A percentile compares a stretch with the other conserved stretches of the same genome.
phyloP scores from a whole-genome alignment of 2,329 filamentous ascomycete genomes.

The Colletotrichum truncatum region DNA sequence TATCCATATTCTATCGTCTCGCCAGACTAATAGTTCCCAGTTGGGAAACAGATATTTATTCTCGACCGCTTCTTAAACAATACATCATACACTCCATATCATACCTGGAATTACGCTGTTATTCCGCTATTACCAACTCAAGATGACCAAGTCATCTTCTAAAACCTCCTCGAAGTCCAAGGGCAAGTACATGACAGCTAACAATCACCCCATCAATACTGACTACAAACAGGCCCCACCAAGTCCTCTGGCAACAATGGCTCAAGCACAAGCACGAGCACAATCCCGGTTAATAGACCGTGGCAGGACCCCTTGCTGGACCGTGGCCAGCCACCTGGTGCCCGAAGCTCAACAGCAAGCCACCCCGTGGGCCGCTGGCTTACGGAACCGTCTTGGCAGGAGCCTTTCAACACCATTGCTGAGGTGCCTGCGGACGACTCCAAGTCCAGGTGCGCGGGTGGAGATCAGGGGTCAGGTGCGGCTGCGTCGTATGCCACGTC shows the following conservation, averaged over 20 bases:
- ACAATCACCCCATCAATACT: background rate
- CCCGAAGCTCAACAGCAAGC: background rate
- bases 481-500: constrained; percentile 21
- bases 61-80: too few species aligned
- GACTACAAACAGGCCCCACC: background rate
- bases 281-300: constrained; percentile 10
- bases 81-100: too few species aligned
- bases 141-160: constrained; percentile 9
- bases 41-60: too few species aligned
- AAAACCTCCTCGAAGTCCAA: constrained; percentile 17
- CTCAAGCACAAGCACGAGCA: background rate
- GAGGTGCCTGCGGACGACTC: constrained; percentile 20
- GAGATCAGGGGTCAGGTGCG: constrained; percentile 5
- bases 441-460: background rate
- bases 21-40: too few species aligned
- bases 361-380: constrained; percentile 17
- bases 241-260: background rate
- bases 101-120: background rate
- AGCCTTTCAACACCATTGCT: constrained; percentile 25
- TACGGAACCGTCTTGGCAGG: constrained; percentile 24
- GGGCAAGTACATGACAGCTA: background rate
- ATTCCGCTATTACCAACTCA: too few species aligned
- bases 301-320: constrained; percentile 20
- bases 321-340: background rate
- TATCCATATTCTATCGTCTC: too few species aligned